These are phyloP conservation scores for Linnemannia hyalina DNA, from an alignment of 192 early-diverging fungal genomes.

Conservation along the genomic window DNA sequence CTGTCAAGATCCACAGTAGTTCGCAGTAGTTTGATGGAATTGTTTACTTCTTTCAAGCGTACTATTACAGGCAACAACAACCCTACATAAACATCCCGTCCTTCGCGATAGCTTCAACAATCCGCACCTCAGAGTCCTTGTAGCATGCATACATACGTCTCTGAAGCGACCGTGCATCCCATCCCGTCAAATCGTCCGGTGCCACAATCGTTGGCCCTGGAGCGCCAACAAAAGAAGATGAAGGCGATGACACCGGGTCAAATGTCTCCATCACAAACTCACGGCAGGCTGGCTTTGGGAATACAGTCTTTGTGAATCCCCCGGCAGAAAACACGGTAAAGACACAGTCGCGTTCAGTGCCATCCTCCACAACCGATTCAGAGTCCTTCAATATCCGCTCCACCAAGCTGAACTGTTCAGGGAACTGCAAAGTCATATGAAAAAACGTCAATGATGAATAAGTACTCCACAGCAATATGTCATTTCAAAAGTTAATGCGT, in stretches of 20 bases:
- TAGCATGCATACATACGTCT: constrained; percentile 21
- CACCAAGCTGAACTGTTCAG: constrained; percentile 68
- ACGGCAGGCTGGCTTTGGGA: constrained; percentile 63
- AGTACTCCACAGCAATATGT: background rate
- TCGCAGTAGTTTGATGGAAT: background rate
- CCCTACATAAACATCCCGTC: constrained; percentile 38
- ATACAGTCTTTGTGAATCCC: constrained; percentile 6
- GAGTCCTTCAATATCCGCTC: constrained; percentile 60
- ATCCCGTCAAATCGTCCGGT: constrained; percentile 8
- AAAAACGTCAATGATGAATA: background rate
- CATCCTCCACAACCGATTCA: constrained; percentile 61
- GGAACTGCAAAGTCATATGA: constrained; percentile 57
- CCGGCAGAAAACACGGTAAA: constrained; percentile 63
- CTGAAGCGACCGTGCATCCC: constrained; percentile 25
- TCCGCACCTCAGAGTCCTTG: constrained; percentile 39
- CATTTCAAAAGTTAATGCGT: background rate
- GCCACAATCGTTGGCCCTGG: background rate
- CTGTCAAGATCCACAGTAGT: too few species aligned
- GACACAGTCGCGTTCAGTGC: constrained; percentile 68
- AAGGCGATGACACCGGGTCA: constrained; percentile 22
- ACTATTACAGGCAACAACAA: background rate
- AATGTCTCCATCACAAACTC: constrained; percentile 69
- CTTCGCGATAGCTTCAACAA: constrained; percentile 51
- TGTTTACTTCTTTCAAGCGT: background rate
- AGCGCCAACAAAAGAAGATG: background rate